These are phyloP conservation scores for Tritrichomonas foetus DNA, from an alignment of 208 protist species.

Conservation along the genomic window DNA sequence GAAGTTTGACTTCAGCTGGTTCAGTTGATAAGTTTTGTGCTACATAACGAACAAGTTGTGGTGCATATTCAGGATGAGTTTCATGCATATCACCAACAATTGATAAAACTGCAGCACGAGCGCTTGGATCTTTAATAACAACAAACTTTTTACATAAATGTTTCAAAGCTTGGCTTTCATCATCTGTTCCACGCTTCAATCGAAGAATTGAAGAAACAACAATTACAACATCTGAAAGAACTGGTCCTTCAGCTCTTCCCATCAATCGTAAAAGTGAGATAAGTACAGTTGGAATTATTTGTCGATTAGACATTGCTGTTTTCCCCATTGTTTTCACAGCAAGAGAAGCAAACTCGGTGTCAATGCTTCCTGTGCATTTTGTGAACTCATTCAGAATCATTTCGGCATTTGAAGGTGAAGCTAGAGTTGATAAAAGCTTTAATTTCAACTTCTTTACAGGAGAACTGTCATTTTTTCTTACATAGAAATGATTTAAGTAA, in stretches of 20 bases:
- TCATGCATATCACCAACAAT: constrained; percentile 37
- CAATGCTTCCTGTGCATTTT: background rate
- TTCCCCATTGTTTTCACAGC: constrained; percentile 36
- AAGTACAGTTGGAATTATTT: background rate
- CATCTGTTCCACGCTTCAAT: background rate
- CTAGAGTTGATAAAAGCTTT: background rate
- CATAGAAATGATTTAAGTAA: background rate
- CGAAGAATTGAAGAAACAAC: background rate
- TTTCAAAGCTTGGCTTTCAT: background rate
- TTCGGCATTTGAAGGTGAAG: background rate
- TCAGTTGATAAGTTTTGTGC: background rate
- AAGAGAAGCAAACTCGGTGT: background rate
- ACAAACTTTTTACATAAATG: background rate
- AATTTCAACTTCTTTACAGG: background rate
- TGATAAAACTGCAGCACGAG: background rate
- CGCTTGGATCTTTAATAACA: background rate
- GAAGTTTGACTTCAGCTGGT: background rate
- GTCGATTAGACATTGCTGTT: background rate
- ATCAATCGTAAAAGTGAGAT: background rate
- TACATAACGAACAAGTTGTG: background rate
- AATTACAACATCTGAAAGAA: background rate
- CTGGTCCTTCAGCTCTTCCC: background rate
- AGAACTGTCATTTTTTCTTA: background rate
- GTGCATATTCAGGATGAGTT: constrained; percentile 21
- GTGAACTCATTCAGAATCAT: background rate